Percentiles rank a stretch among this genome's conserved stretches.
Evolutionary conservation across 441 rosid species (phyloP).

Genomic region (Corymbia citriodora): DNA sequence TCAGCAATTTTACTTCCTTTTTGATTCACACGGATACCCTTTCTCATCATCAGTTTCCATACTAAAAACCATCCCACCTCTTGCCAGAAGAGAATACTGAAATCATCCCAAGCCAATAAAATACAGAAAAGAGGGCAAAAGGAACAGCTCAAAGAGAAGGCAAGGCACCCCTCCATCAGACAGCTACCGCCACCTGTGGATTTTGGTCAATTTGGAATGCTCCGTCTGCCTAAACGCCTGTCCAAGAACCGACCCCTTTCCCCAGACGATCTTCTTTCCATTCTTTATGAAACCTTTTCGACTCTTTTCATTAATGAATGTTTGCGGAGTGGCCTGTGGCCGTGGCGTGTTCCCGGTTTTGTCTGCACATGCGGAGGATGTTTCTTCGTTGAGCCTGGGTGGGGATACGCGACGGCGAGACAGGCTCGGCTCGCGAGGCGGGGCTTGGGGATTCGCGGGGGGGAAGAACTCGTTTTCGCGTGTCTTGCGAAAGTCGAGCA

Average conservation of each 20-base stretch:
- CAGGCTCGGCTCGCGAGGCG: neutral
- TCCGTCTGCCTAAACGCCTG: neutral
- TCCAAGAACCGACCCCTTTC: neutral
- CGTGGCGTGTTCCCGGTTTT: neutral
- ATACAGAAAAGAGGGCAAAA: neutral
- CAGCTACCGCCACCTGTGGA: neutral
- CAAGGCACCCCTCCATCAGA: neutral
- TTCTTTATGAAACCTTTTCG: neutral
- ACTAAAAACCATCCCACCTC: neutral
- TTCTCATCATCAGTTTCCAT: neutral
- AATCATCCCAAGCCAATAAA: neutral
- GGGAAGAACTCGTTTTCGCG: neutral
- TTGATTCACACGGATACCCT: neutral
- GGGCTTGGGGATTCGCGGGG: neutral
- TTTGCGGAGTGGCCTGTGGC: neutral
- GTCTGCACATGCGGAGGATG: neutral
- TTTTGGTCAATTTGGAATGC: neutral
- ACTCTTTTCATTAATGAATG: neutral
- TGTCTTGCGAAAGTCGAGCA: conserved; percentile 32
- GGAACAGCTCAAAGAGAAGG: neutral
- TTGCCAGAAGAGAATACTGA: neutral
- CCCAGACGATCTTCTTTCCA: neutral
- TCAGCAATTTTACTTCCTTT: neutral
- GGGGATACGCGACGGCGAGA: neutral
- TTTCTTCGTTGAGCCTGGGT: neutral